Conservation (phyloP, 169 alveolate species). For the Amoebophrya sp. region DNA sequence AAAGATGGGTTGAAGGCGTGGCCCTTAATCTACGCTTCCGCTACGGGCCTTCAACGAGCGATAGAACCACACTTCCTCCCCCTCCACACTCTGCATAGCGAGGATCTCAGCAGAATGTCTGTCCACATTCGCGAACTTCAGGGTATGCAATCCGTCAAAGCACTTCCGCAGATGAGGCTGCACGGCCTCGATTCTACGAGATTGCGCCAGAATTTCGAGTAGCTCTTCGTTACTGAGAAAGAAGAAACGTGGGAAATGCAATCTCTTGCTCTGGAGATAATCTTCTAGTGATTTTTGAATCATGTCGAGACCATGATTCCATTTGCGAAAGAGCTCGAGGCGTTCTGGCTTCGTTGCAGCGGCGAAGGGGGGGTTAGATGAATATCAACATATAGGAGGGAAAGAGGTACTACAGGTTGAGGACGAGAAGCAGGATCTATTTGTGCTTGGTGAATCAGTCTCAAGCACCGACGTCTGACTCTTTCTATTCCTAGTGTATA, state of each 20-base stretch:
- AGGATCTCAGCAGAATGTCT: constrained; percentile 42
- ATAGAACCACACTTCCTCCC: constrained; percentile 69
- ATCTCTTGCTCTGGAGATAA: constrained; percentile 39
- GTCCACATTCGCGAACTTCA: background rate
- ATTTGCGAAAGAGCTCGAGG: constrained; percentile 58
- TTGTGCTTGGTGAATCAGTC: too few species aligned
- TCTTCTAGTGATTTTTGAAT: constrained; percentile 67
- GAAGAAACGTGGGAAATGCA: constrained; percentile 79
- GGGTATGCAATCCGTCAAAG: constrained; percentile 74
- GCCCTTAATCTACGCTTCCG: constrained; percentile 78
- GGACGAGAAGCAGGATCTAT: too few species aligned
- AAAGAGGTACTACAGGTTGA: too few species aligned
- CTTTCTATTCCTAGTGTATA: too few species aligned
- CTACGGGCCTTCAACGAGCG: constrained; percentile 68
- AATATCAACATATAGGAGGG: too few species aligned
- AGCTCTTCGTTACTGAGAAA: constrained; percentile 90
- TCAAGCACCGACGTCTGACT: too few species aligned
- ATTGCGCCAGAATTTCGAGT: constrained; percentile 80
- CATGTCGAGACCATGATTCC: constrained; percentile 64
- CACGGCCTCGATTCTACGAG: constrained; percentile 65
- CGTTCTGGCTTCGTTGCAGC: constrained; percentile 48
- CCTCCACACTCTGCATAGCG: constrained; percentile 75
- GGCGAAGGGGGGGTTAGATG: too few species aligned
- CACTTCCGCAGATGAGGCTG: constrained; percentile 85
- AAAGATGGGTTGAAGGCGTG: too few species aligned